Evolutionary conservation across 2,329 filamentous ascomycete species (phyloP).

Genomic region (Arthrinium phaeospermum): DNA sequence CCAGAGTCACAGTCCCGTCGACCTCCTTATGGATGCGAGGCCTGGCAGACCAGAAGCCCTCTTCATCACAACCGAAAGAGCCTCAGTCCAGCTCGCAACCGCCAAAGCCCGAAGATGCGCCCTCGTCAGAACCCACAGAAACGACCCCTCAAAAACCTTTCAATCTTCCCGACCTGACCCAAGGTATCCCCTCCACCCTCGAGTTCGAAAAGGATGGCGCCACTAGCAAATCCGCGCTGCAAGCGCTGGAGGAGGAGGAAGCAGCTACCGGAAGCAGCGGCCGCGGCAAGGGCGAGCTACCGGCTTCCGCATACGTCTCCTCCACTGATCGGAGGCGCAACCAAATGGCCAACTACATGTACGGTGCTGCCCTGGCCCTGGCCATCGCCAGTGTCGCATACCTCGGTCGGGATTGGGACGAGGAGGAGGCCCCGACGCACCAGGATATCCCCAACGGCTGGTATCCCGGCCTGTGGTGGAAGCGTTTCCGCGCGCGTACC

Average conservation of each 20-base stretch:
- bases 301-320: conserved; percentile 84
- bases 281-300: conserved; percentile 67
- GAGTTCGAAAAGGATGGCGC: conserved; percentile 71
- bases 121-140: conserved; percentile 35
- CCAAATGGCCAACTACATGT: conserved; percentile 76
- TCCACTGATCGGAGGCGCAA: conserved; percentile 85
- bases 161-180: conserved; percentile 80
- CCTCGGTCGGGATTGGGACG: conserved; percentile 87
- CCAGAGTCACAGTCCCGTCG: conserved; percentile 40
- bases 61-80: not conserved
- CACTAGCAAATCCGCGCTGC: conserved; percentile 43
- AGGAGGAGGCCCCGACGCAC: conserved; percentile 73
- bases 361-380: conserved; percentile 63
- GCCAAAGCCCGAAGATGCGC: conserved; percentile 16
- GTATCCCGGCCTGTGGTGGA: conserved; percentile 77
- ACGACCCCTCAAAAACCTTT: conserved; percentile 55
- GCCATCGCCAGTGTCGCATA: conserved; percentile 69
- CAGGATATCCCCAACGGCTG: conserved; percentile 81
- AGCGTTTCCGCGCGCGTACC: conserved; percentile 77
- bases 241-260: conserved; percentile 46
- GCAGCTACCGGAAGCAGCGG: conserved; percentile 50
- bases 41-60: conserved; percentile 46
- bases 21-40: conserved; percentile 48
- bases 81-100: conserved; percentile 15
- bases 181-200: conserved; percentile 91